Percentiles rank a stretch among this genome's conserved stretches.
Evolutionary conservation across 1,284 basidiomycete species (phyloP).

Genomic region (Rhodotorula glutinis): DNA sequence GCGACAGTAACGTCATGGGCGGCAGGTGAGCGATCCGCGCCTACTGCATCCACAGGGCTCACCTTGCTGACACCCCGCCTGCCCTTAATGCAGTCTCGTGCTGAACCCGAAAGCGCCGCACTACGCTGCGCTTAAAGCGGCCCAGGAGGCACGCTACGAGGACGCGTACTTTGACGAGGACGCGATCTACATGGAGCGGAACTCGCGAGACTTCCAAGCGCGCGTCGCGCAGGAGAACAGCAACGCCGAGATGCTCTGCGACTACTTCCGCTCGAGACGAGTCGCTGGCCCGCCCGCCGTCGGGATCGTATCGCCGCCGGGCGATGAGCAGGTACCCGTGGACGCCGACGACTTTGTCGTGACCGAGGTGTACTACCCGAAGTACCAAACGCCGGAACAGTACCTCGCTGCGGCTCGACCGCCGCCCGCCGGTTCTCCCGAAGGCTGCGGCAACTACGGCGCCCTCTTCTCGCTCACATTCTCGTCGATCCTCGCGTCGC

Average conservation of each 20-base stretch:
- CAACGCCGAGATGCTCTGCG: slow-evolving; percentile 79
- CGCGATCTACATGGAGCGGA: slow-evolving; percentile 94
- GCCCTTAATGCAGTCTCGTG: slow-evolving; percentile 60
- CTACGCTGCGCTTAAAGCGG: slow-evolving; percentile 63
- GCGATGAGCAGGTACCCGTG: background rate
- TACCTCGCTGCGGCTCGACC: slow-evolving; percentile 64
- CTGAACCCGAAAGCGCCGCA: slow-evolving; percentile 75
- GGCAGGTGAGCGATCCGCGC: slow-evolving; percentile 64
- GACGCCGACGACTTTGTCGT: slow-evolving; percentile 54
- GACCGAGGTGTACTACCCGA: slow-evolving; percentile 86
- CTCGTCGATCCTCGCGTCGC: slow-evolving; percentile 62
- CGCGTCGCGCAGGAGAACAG: slow-evolving; percentile 75
- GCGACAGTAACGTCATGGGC: slow-evolving; percentile 95
- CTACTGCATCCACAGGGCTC: background rate
- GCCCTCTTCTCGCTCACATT: slow-evolving; percentile 92
- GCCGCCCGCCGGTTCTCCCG: slow-evolving; percentile 37
- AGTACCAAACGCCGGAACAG: slow-evolving; percentile 68
- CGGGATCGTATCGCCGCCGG: slow-evolving; percentile 31
- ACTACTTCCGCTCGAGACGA: slow-evolving; percentile 62
- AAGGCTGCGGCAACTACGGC: slow-evolving; percentile 62
- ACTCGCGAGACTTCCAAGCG: slow-evolving; percentile 83
- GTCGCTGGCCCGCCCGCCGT: slow-evolving; percentile 45
- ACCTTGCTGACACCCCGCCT: background rate
- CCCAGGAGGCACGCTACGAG: slow-evolving; percentile 67
- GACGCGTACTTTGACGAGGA: slow-evolving; percentile 89